Base-by-base conservation (phyloP, 306 rosid species). In the Sindora glabra region DNA sequence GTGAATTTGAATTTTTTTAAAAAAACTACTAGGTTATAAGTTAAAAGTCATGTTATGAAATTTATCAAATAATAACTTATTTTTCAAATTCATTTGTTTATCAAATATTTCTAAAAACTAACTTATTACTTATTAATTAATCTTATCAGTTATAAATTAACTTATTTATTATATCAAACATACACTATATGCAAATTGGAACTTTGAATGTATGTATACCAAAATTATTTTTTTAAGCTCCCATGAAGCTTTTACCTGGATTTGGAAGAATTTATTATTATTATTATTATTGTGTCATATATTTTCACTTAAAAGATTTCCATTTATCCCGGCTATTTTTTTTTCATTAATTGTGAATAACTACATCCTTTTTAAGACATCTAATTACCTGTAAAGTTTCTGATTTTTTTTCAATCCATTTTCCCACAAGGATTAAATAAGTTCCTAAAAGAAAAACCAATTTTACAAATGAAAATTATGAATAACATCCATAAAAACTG, bases 91-190 rank as follows among this genome's bases (percentile, higher is more conserved):
- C n/a, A n/a, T n/a, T n/a, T n/a, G n/a, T n/a, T n/a, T n/a, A n/a
- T n/a, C n/a, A n/a, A n/a, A n/a, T n/a, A n/a, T n/a, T n/a, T n/a
- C n/a, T n/a, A n/a, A n/a, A n/a, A n/a, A n/a, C n/a, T n/a, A n/a
- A n/a, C n/a, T n/a, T n/a, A n/a, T n/a, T n/a, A n/a, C n/a, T n/a
- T n/a, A n/a, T n/a, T n/a, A n/a, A n/a, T n/a, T n/a, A n/a, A n/a
- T n/a, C n/a, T n/a, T n/a, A n/a, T n/a, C n/a, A n/a, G n/a, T n/a
- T n/a, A n/a, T n/a, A n/a, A n/a, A n/a, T n/a, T n/a, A n/a, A n/a
- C n/a, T n/a, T n/a, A n/a, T n/a, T n/a, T 48, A 53, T 61, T 56
- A 57, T 42, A 17, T 40, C 71, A 69, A 65, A 74, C 83, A 76
- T 78, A 83, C n/a, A n/a, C n/a, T n/a, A n/a, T n/a, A n/a, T n/a